These are phyloP conservation scores for Amanita rubescens DNA, from an alignment of 768 basidiomycete genomes.

Conservation along the genomic window DNA sequence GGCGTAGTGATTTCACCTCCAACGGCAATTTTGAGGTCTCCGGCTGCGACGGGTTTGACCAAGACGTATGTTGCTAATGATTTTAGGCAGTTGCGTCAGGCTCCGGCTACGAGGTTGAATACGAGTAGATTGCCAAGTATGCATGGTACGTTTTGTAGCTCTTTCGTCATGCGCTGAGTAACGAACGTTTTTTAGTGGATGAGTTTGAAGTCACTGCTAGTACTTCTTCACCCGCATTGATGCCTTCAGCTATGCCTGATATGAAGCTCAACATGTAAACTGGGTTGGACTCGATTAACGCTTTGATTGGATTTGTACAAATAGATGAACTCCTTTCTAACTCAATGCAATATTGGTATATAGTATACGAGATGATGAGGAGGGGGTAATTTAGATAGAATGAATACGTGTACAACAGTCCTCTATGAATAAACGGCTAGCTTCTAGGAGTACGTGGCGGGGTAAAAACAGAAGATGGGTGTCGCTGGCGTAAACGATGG, in stretches of 20 bases:
- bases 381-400: background rate
- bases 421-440: background rate
- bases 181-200: conserved; percentile 4
- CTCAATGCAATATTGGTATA: background rate
- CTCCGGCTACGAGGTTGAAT: conserved; percentile 65
- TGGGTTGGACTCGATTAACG: background rate
- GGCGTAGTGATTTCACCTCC: conserved; percentile 67
- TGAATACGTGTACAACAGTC: conserved; percentile 1
- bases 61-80: conserved; percentile 80
- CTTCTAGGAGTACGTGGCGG: background rate
- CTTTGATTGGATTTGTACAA: background rate
- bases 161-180: background rate
- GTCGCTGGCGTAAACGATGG: background rate
- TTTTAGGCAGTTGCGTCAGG: conserved; percentile 68
- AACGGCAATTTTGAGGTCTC: conserved; percentile 59
- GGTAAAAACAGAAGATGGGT: background rate
- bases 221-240: background rate
- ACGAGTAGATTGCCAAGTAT: conserved; percentile 83
- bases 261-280: background rate
- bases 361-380: background rate
- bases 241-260: conserved; percentile 3
- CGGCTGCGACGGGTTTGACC: conserved; percentile 69
- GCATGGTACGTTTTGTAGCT: conserved; percentile 41
- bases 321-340: background rate
- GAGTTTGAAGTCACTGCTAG: conserved; percentile 6